These are phyloP conservation scores for Cicer arietinum DNA, from an alignment of 306 rosid species.

Conservation along the genomic window DNA sequence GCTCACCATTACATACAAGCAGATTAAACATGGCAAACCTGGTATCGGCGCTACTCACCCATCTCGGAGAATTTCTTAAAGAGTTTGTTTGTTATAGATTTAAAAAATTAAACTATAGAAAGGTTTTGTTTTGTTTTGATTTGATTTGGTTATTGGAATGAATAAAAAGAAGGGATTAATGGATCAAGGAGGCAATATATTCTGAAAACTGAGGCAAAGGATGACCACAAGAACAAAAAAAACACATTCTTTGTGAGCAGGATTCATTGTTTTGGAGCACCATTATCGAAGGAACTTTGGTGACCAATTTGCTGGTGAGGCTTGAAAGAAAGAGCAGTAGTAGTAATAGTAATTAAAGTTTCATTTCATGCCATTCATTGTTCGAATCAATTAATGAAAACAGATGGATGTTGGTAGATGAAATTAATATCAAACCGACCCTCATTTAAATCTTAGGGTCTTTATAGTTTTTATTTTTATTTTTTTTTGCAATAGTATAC, in stretches of 20 bases:
- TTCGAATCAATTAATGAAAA: slow-evolving; percentile 56
- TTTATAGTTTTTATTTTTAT: no score
- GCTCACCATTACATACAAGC: no score
- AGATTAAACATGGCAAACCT: no score
- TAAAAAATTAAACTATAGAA: background rate
- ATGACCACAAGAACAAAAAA: slow-evolving; percentile 31
- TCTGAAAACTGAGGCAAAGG: slow-evolving; percentile 21
- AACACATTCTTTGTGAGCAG: slow-evolving; percentile 22
- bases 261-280: slow-evolving; percentile 33
- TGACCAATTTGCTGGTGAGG: slow-evolving; percentile 19
- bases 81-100: background rate
- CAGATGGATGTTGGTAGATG: slow-evolving; percentile 66
- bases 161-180: slow-evolving; percentile 37
- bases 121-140: slow-evolving; percentile 13
- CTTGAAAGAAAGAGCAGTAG: background rate
- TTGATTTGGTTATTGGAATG: background rate
- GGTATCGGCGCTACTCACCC: no score
- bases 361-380: slow-evolving; percentile 32
- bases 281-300: slow-evolving; percentile 38
- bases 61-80: slow-evolving; percentile 4
- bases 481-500: no score
- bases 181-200: slow-evolving; percentile 11
- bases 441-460: slow-evolving; percentile 32
- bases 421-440: slow-evolving; percentile 65
- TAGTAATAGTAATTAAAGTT: background rate